These are phyloP conservation scores for Flaveria sonorensis DNA, from an alignment of 129 eudicot genomes.

Conservation along the genomic window DNA sequence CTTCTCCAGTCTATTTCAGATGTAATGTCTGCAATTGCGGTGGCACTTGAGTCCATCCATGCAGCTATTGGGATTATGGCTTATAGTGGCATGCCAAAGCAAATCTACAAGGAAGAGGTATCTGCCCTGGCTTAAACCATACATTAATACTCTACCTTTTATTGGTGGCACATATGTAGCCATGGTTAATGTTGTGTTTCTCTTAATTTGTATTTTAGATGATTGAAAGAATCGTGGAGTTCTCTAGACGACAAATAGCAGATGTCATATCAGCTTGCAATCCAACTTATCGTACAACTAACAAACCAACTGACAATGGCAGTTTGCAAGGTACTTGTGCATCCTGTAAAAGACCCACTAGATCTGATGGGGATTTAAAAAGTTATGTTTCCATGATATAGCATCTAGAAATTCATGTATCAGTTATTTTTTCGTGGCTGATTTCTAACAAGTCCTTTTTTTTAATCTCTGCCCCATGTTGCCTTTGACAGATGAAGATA, in stretches of 20 bases:
- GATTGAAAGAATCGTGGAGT: constrained; percentile 95
- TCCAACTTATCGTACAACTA: constrained; percentile 71
- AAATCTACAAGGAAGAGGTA: constrained; percentile 95
- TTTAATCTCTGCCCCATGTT: constrained; percentile 4
- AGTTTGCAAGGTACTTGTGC: constrained; percentile 57
- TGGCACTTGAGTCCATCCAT: constrained; percentile 87
- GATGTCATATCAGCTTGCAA: constrained; percentile 85
- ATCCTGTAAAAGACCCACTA: constrained; percentile 17
- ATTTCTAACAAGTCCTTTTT: not conserved
- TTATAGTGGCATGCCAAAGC: constrained; percentile 81
- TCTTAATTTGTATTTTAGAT: constrained; percentile 45
- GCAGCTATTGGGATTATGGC: constrained; percentile 92
- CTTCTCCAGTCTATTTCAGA: constrained; percentile 69
- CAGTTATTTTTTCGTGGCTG: constrained; percentile 10
- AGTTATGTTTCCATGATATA: constrained; percentile 9
- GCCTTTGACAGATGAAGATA: constrained; percentile 58
- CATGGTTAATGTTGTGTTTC: constrained; percentile 14
- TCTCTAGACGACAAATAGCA: constrained; percentile 76
- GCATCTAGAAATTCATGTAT: not conserved
- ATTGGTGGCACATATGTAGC: constrained; percentile 15
- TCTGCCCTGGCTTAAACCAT: constrained; percentile 25
- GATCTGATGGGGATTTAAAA: not conserved
- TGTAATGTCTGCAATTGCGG: constrained; percentile 56
- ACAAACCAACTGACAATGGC: constrained; percentile 67
- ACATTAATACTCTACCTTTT: constrained; percentile 4